These are phyloP conservation scores for Penicillium sp. DNA, from an alignment of 2,329 filamentous ascomycete genomes.

Conservation along the genomic window DNA sequence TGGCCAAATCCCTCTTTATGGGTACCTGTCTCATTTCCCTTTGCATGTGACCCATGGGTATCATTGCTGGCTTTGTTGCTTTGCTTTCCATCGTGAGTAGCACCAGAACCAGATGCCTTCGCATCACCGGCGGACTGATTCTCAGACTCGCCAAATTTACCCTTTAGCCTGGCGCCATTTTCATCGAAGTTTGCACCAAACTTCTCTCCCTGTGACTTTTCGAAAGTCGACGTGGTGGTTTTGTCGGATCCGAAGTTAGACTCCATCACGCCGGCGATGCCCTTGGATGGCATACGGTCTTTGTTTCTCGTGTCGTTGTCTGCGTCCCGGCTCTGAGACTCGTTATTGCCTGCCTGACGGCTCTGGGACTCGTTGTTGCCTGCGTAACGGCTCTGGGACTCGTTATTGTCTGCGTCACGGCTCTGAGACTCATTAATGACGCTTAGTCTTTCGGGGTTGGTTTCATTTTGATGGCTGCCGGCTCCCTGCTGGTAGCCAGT, in stretches of 20 bases:
- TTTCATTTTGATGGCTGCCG: not conserved
- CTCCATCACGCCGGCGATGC: conserved; percentile 3
- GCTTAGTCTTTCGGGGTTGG: not conserved
- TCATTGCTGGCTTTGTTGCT: not conserved
- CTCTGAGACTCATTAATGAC: not conserved
- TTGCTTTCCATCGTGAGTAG: not conserved
- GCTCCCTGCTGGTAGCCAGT: not conserved
- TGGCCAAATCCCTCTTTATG: conserved; percentile 10
- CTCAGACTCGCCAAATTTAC: not conserved
- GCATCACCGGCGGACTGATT: not conserved
- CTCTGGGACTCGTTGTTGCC: too few relatives aligned
- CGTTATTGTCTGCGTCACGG: not conserved
- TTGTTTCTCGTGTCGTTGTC: not conserved
- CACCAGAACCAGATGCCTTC: not conserved
- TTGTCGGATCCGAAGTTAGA: conserved; percentile 11
- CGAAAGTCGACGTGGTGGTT: conserved; percentile 13
- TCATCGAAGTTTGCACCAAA: conserved; percentile 5
- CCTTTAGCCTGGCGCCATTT: not conserved
- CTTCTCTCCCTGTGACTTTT: conserved; percentile 9
- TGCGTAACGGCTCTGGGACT: too few relatives aligned
- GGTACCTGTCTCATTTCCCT: not conserved
- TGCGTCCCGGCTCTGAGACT: not conserved
- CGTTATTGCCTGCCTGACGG: too few relatives aligned
- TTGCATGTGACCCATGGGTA: not conserved
- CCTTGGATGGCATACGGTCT: not conserved